Percentiles rank a stretch among this genome's conserved stretches.
phyloP scores from a whole-genome alignment of 805 yeast species.

The Saccharomyces eubayanus region DNA sequence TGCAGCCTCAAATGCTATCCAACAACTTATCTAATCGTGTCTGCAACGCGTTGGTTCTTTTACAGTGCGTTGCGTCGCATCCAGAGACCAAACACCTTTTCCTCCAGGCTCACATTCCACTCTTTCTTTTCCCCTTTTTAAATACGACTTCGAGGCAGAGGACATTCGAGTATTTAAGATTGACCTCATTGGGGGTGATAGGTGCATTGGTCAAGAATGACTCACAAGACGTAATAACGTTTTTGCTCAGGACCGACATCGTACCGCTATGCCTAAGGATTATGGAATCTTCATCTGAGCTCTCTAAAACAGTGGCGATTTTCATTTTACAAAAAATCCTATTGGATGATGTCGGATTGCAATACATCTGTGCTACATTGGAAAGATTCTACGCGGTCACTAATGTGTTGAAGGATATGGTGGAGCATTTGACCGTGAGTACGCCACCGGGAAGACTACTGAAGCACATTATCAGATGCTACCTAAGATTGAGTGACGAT shows the following conservation, averaged over 20 bases:
- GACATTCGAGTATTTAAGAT: conserved; percentile 85
- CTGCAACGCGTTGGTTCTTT: conserved; percentile 87
- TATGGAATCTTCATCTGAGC: conserved; percentile 91
- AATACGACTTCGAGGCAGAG: conserved; percentile 87
- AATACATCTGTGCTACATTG: conserved; percentile 88
- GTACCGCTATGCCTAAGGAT: conserved; percentile 90
- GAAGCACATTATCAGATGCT: conserved; percentile 91
- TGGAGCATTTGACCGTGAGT: conserved; percentile 67
- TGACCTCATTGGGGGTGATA: conserved; percentile 90
- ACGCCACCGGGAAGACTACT: conserved; percentile 71
- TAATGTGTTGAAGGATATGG: conserved; percentile 78
- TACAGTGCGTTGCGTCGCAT: conserved; percentile 96
- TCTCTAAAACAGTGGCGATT: conserved; percentile 92
- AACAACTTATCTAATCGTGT: conserved; percentile 87
- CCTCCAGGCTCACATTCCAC: conserved; percentile 82
- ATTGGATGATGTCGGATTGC: conserved; percentile 83
- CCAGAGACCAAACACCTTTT: conserved; percentile 80
- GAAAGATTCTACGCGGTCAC: conserved; percentile 93
- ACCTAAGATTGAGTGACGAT: conserved; percentile 82
- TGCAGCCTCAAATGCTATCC: conserved; percentile 78
- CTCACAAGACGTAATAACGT: conserved; percentile 88
- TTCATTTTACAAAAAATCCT: conserved; percentile 90
- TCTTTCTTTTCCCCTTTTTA: conserved; percentile 86
- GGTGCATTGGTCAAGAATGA: conserved; percentile 96
- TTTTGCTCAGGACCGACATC: conserved; percentile 88